These are phyloP conservation scores for Durotheca rogersii DNA, from an alignment of 495 filamentous ascomycete species.

Conservation along the genomic window DNA sequence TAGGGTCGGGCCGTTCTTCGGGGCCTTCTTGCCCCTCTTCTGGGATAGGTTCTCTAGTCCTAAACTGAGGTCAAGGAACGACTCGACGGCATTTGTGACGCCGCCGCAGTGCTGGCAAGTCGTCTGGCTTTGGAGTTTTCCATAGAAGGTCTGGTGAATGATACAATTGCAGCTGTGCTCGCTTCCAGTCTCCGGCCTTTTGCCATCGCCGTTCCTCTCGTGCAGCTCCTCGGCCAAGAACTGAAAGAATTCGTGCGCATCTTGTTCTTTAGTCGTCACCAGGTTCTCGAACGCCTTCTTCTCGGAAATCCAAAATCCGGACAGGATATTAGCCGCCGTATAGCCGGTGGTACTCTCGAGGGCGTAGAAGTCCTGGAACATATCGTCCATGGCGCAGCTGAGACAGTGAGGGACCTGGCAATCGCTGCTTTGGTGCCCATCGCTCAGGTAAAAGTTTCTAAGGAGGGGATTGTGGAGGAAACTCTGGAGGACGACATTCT, in stretches of 20 bases:
- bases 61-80: conserved; percentile 82
- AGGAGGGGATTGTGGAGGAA: conserved; percentile 87
- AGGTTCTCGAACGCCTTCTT: conserved; percentile 64
- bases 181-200: conserved; percentile 54
- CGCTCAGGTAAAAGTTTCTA: conserved; percentile 79
- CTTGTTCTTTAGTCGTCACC: conserved; percentile 88
- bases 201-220: conserved; percentile 60
- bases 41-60: conserved; percentile 66
- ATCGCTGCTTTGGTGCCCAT: conserved; percentile 71
- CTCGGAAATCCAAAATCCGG: conserved; percentile 74
- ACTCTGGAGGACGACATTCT: conserved; percentile 85
- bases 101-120: conserved; percentile 83
- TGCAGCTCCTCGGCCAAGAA: conserved; percentile 88
- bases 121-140: conserved; percentile 79
- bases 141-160: conserved; percentile 86
- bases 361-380: conserved; percentile 86
- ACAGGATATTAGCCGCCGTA: conserved; percentile 76
- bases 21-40: conserved; percentile 49
- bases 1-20: conserved; percentile 46
- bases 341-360: conserved; percentile 79
- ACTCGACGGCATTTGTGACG: conserved; percentile 74
- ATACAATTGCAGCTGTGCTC: conserved; percentile 75
- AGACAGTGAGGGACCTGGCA: conserved; percentile 71
- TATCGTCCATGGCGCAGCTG: conserved; percentile 84
- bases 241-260: conserved; percentile 93